Percentiles rank a stretch among this genome's conserved stretches.
phyloP scores from a whole-genome alignment of 2,329 filamentous ascomycete species.

The Chrysoporthe puriensis region DNA sequence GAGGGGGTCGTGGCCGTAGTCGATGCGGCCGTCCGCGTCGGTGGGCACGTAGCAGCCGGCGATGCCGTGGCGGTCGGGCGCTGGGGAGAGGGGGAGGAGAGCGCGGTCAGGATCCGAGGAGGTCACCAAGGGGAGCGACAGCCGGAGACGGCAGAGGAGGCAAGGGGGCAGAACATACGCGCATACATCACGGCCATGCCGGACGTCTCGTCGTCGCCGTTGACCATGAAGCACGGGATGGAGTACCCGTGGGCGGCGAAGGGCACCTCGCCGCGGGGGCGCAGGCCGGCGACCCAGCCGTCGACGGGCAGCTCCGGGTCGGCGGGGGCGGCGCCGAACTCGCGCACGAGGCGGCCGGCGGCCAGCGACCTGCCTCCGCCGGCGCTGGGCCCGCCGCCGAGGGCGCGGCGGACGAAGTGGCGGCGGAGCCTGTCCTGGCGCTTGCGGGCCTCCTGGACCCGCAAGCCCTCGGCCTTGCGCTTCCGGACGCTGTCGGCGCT shows the following conservation, averaged over 20 bases:
- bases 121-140: too few relatives aligned
- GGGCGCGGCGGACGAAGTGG: conserved; percentile 32
- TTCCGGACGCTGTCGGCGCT: conserved; percentile 60
- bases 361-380: conserved; percentile 31
- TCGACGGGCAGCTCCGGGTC: conserved; percentile 38
- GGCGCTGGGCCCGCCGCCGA: too few relatives aligned
- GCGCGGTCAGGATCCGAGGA: too few relatives aligned
- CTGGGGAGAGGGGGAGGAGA: not conserved
- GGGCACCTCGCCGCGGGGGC: conserved; percentile 43
- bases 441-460: conserved; percentile 32
- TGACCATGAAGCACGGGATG: conserved; percentile 47
- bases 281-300: conserved; percentile 45
- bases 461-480: conserved; percentile 43
- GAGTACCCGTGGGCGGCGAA: conserved; percentile 39
- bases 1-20: conserved; percentile 9
- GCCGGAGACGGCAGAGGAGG: not conserved
- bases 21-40: conserved; percentile 45
- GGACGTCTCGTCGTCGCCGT: conserved; percentile 42
- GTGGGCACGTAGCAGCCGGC: conserved; percentile 48
- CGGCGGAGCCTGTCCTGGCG: conserved; percentile 18
- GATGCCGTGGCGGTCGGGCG: conserved; percentile 40
- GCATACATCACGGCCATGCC: conserved; percentile 48
- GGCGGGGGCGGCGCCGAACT: conserved; percentile 38
- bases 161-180: not conserved
- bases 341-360: conserved; percentile 40